Conservation (phyloP, 108 stramenopile species). For the Epipyxis sp. region DNA sequence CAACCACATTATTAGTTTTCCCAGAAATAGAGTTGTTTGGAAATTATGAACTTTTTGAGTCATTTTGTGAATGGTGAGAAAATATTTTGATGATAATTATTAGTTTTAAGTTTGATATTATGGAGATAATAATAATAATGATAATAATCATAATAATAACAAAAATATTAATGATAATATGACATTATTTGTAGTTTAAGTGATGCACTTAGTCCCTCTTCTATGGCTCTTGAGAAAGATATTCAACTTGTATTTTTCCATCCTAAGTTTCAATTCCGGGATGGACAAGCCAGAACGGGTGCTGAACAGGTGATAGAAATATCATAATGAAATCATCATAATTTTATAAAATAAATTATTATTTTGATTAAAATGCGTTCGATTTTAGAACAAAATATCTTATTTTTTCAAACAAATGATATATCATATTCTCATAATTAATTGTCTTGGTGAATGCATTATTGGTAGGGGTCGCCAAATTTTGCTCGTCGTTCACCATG, state of each 20-base stretch:
- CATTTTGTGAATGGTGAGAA: background rate
- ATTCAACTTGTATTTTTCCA: conserved; percentile 95
- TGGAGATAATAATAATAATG: no score
- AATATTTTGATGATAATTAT: no score
- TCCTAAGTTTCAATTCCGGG: conserved; percentile 86
- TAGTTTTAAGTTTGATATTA: no score
- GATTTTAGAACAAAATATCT: no score
- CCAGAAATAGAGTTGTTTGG: conserved; percentile 71
- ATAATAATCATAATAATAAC: no score
- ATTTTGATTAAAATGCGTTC: no score
- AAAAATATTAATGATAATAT: no score
- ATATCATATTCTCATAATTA: no score
- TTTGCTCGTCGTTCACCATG: conserved; percentile 85
- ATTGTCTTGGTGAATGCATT: no score
- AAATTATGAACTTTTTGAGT: background rate
- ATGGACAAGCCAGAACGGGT: conserved; percentile 71
- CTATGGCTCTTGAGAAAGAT: conserved; percentile 65
- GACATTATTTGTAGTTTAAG: background rate
- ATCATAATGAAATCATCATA: no score
- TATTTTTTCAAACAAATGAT: no score
- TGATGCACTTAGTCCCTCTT: conserved; percentile 11
- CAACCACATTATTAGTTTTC: conserved; percentile 76
- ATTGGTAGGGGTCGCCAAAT: conserved; percentile 84
- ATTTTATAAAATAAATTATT: no score
- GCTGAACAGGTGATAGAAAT: conserved; percentile 41